Percentiles rank a stretch among this genome's conserved stretches.
phyloP scores from a whole-genome alignment of 2,329 filamentous ascomycete genomes.

The Calonectria honghensis region DNA sequence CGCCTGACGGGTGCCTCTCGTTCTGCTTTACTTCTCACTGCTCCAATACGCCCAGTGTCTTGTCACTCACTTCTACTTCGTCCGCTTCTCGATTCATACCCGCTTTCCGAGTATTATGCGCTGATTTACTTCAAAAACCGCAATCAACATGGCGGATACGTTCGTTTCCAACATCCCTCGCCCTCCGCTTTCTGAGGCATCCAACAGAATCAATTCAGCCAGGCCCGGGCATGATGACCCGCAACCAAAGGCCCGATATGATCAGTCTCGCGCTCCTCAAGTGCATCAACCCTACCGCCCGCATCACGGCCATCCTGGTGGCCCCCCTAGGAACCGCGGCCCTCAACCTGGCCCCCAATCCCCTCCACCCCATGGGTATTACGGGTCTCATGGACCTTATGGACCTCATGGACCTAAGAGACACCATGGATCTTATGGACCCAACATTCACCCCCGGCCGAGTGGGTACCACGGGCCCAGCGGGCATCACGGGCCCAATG shows the following conservation, averaged over 20 bases:
- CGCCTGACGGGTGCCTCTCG: conserved; percentile 39
- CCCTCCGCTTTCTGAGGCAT: conserved; percentile 68
- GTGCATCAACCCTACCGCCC: conserved; percentile 43
- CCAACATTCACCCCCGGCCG: background rate
- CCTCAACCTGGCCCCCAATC: conserved; percentile 40
- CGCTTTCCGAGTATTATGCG: conserved; percentile 59
- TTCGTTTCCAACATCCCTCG: conserved; percentile 57
- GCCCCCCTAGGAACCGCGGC: conserved; percentile 46
- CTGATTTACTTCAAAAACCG: conserved; percentile 54
- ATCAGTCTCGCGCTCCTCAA: conserved; percentile 47
- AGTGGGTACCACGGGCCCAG: background rate
- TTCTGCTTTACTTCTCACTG: conserved; percentile 24
- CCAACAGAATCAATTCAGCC: conserved; percentile 67
- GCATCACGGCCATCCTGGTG: conserved; percentile 43
- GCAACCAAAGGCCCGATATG: conserved; percentile 57
- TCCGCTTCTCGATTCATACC: conserved; percentile 34
- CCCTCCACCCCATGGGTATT: conserved; percentile 46
- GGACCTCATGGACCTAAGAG: conserved; percentile 6
- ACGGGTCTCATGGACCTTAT: background rate
- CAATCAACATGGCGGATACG: conserved; percentile 59
- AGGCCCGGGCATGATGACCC: conserved; percentile 55
- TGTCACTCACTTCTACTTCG: conserved; percentile 38
- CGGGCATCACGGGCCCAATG: background rate
- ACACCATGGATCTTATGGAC: conserved; percentile 2
- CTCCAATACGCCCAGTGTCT: conserved; percentile 7